phyloP scores from a whole-genome alignment of 306 rosid genomes.

The Castanopsis chinensis region DNA sequence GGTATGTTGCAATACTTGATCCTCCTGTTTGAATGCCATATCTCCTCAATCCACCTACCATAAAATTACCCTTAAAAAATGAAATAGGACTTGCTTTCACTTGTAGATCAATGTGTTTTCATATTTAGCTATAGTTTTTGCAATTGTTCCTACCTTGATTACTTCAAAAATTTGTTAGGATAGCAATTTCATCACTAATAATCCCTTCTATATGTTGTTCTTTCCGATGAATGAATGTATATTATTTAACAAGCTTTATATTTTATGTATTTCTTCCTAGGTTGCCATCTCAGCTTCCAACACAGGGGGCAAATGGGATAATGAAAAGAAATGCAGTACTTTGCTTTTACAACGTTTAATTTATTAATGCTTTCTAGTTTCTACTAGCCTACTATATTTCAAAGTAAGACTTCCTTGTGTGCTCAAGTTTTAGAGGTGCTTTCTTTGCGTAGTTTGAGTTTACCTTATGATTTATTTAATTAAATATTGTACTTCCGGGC shows the following conservation, averaged over 20 bases:
- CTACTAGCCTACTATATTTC: neutral
- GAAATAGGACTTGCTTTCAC: neutral
- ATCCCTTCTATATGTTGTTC: neutral
- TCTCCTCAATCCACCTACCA: neutral
- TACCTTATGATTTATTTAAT: neutral
- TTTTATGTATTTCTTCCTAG: conserved; percentile 16
- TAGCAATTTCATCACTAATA: neutral
- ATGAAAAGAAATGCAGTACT: conserved; percentile 54
- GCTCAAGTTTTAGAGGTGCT: neutral
- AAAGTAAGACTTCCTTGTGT: neutral
- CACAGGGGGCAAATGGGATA: conserved; percentile 74
- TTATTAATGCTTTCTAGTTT: neutral
- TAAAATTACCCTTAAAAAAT: neutral
- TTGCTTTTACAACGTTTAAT: conserved; percentile 7
- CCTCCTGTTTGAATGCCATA: no score
- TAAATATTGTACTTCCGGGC: conserved; percentile 32
- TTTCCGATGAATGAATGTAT: neutral
- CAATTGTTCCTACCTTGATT: neutral
- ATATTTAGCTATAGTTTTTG: neutral
- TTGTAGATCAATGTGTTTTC: neutral
- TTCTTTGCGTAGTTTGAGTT: neutral
- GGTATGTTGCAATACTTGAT: conserved; percentile 26
- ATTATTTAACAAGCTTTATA: conserved; percentile 1
- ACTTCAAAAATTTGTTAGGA: neutral
- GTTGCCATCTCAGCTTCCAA: conserved; percentile 68